Base-by-base conservation (phyloP, 805 yeast genomes). In the Saturnispora serradocipensis region DNA sequence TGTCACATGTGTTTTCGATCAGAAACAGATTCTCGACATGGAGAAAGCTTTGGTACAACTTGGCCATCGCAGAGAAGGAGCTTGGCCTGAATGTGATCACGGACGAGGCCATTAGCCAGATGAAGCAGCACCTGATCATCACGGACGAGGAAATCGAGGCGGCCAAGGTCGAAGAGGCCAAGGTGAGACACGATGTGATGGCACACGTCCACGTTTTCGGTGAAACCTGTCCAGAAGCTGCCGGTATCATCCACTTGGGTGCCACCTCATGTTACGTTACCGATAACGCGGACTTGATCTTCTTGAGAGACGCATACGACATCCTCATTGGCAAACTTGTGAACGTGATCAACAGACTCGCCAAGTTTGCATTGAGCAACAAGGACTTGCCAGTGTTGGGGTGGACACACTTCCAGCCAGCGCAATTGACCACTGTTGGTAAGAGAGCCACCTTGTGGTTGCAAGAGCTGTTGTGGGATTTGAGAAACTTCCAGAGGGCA, bases 321-420 rank as follows among this genome's bases (percentile, higher is more conserved):
- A 71, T 93, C 38, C 72, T 93, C 62, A 89, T 93, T 67, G 97
- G 96, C 57, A 93, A 93, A 72, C 78, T 93, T 61, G 98, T 89
- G 61, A 93, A 93, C 63, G 98, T 93, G 58, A 93, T 93, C 61
- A 85, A 90, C 76, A 81, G 96, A 70, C 76, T 93, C 67, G 71
- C 88, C 54, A 74, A 86, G 67, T 93, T 93, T 69, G 98, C 99
- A 45, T 67, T 88, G 57, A 81, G 86, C 69, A 81, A 91, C 77
- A 93, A 93, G 74, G 98, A 93, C 69, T 71, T 90, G 71, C 98
- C 99, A 36, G 97, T 90, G 43, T 78, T 93, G 59, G 99, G 99
- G 35, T 93, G 98, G 98, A 93, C 99, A 53, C 99, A 93, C 72
- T 93, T 93, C 81, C 99, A 93, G 75, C 99, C 99, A 15, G 99